Evolutionary conservation across 495 filamentous ascomycete genomes (phyloP), one percentile per base, ranked within the genome.

Genomic region (Neurospora discreta): DNA sequence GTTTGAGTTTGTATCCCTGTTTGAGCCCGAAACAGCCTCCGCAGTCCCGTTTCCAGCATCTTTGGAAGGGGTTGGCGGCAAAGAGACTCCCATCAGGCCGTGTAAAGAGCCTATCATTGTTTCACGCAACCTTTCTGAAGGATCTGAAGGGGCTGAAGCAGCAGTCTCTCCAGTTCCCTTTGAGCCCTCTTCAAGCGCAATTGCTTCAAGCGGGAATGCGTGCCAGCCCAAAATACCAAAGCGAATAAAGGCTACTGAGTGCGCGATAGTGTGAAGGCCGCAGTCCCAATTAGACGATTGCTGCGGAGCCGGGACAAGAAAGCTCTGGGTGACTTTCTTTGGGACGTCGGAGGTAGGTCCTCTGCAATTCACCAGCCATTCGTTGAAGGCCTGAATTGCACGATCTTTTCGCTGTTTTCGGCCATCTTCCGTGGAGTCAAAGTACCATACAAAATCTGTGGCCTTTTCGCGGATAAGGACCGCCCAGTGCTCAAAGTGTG

Each of bases 231-330:
- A 18, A 1, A 68, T 11, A 11, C 73, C 74, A 30, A 71, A 74
- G 9, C 72, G 72, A 30, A 74, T 7, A 44, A 75, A 77, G 18
- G 70, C 71, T 43, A 75, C 42, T 33, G 68, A 40, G 36, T 75
- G 75, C 11, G 69, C 72, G 8, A 78, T 72, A 5, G 15, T 18
- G 33, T 75, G 75, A 0, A 78, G 38, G 4, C 69, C 69, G 60
- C 77, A 78, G 30, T 72, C 69, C 72, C 69, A 75, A 1, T 7
- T 30, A 46, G 44, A 46, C 11, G 44, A 23, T 46, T 58, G 46
- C 46, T 11, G 5, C 11, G 13, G 23, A 58, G 46, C 11, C 46
- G 23, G 46, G 23, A 26, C 46, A 26, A 58, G 20, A 11, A 58
- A 58, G 46, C 23, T 58, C 20, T 58, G 11, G 30, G 23, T 15